phyloP scores from a whole-genome alignment of 2,329 filamentous ascomycete genomes.

The Sporothrix luriei region DNA sequence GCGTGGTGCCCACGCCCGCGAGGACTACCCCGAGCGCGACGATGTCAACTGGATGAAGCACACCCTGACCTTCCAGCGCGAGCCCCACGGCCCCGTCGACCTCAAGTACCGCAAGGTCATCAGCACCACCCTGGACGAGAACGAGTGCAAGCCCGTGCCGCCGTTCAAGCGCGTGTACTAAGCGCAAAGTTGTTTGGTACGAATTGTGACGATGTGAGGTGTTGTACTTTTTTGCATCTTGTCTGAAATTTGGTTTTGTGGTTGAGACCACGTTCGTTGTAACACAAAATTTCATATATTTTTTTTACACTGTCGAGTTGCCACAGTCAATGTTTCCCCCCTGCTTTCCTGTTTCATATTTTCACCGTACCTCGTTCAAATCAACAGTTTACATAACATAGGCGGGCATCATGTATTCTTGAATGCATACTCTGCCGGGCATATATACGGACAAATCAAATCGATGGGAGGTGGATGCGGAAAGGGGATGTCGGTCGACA shows the following conservation, averaged over 20 bases:
- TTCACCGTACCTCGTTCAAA: slow-evolving; percentile 9
- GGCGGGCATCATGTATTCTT: background rate
- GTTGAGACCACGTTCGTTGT: slow-evolving; percentile 12
- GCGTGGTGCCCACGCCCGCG: slow-evolving; percentile 92
- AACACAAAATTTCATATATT: slow-evolving; percentile 25
- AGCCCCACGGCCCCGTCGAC: slow-evolving; percentile 83
- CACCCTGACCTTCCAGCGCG: slow-evolving; percentile 93
- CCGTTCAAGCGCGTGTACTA: slow-evolving; percentile 96
- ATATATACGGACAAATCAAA: slow-evolving; percentile 20
- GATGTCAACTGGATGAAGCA: slow-evolving; percentile 99
- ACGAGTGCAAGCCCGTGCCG: slow-evolving; percentile 92
- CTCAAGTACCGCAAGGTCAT: slow-evolving; percentile 84
- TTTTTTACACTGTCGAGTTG: slow-evolving; percentile 10
- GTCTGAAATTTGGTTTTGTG: background rate
- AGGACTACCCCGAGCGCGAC: slow-evolving; percentile 94
- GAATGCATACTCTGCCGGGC: background rate
- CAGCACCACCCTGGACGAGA: slow-evolving; percentile 83
- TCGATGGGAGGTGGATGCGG: background rate
- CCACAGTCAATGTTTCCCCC: background rate
- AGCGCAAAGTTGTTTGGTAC: slow-evolving; percentile 34
- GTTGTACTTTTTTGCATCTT: background rate
- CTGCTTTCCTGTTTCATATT: slow-evolving; percentile 11
- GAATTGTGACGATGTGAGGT: background rate
- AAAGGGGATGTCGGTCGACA: background rate
- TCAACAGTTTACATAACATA: background rate